These are phyloP conservation scores for Grosmannia clavigera DNA, from an alignment of 2,329 filamentous ascomycete genomes.

Conservation along the genomic window DNA sequence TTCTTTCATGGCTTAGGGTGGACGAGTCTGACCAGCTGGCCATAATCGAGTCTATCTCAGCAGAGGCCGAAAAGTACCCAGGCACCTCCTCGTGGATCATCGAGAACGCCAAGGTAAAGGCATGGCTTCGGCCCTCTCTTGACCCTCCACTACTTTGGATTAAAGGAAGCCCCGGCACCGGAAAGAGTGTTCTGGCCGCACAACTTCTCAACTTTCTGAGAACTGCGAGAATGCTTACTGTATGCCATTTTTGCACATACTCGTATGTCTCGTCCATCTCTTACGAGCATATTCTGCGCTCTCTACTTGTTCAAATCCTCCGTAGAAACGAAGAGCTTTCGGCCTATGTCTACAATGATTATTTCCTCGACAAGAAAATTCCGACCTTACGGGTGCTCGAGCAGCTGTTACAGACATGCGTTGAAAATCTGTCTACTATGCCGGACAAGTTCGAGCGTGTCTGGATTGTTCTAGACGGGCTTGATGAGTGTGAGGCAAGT, in stretches of 20 bases:
- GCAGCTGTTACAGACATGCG: conserved; percentile 10
- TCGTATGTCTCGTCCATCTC: conserved; percentile 18
- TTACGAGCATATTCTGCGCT: conserved; percentile 21
- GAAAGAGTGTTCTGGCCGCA: conserved; percentile 23
- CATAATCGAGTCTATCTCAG: conserved; percentile 17
- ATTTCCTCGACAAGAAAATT: conserved; percentile 13
- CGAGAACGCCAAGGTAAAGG: conserved; percentile 15
- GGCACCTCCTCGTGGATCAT: conserved; percentile 24
- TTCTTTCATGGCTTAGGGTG: conserved; percentile 18
- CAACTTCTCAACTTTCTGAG: conserved; percentile 20
- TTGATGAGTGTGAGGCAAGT: conserved; percentile 14
- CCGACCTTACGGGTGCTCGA: conserved; percentile 13
- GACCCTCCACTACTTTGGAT: conserved; percentile 18
- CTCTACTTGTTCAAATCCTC: conserved; percentile 20
- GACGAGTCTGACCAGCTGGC: conserved; percentile 20
- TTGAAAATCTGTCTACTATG: conserved; percentile 3
- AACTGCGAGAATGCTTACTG: conserved; percentile 9
- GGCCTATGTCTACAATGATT: conserved; percentile 16
- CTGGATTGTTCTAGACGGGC: conserved; percentile 18
- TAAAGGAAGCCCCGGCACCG: conserved; percentile 22
- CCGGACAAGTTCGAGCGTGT: conserved; percentile 9
- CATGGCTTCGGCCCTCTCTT: conserved; percentile 15
- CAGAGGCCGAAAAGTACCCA: conserved; percentile 15
- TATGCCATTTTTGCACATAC: conserved; percentile 23
- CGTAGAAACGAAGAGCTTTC: conserved; percentile 14